Percentiles rank a stretch among this genome's conserved stretches.
phyloP scores from a whole-genome alignment of 2,329 filamentous ascomycete genomes.

The Arthrinium puccinioides region DNA sequence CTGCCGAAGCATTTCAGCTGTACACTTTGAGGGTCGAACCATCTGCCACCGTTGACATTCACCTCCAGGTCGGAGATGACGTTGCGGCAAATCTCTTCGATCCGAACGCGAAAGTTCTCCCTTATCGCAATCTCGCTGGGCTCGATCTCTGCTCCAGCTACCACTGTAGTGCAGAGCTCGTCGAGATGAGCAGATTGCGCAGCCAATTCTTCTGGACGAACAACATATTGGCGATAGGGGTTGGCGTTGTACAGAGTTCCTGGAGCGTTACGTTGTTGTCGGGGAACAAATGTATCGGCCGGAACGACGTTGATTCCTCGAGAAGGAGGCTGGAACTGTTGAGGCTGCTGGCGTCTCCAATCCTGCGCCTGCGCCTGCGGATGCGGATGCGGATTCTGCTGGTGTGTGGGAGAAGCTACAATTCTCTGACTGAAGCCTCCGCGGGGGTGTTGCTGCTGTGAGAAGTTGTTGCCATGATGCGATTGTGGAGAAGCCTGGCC shows the following conservation, averaged over 20 bases:
- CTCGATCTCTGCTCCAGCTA: slow-evolving; percentile 56
- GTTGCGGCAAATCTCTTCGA: slow-evolving; percentile 58
- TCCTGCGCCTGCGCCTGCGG: too few species aligned
- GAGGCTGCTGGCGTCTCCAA: slow-evolving; percentile 15
- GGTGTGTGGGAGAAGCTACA: slow-evolving; percentile 4
- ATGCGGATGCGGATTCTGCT: slow-evolving; percentile 9
- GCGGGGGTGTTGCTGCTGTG: slow-evolving; percentile 8
- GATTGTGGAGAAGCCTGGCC: slow-evolving; percentile 8
- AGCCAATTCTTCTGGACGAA: slow-evolving; percentile 37
- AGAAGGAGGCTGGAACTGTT: slow-evolving; percentile 6
- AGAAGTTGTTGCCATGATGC: slow-evolving; percentile 3
- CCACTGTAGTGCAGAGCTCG: slow-evolving; percentile 36
- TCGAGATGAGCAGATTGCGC: slow-evolving; percentile 43
- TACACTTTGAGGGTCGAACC: slow-evolving; percentile 51
- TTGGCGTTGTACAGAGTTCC: slow-evolving; percentile 22
- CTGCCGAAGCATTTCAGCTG: slow-evolving; percentile 75
- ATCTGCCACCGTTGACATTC: slow-evolving; percentile 25
- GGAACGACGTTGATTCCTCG: slow-evolving; percentile 12
- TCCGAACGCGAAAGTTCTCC: slow-evolving; percentile 57
- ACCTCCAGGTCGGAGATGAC: slow-evolving; percentile 48
- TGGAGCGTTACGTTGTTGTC: slow-evolving; percentile 14
- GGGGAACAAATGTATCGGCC: slow-evolving; percentile 16
- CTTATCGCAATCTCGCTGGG: slow-evolving; percentile 59
- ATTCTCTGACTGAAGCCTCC: slow-evolving; percentile 9
- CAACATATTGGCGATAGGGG: slow-evolving; percentile 18